Evolutionary conservation across 2,329 filamentous ascomycete species (phyloP).

Genomic region (Pseudonectria buxi): DNA sequence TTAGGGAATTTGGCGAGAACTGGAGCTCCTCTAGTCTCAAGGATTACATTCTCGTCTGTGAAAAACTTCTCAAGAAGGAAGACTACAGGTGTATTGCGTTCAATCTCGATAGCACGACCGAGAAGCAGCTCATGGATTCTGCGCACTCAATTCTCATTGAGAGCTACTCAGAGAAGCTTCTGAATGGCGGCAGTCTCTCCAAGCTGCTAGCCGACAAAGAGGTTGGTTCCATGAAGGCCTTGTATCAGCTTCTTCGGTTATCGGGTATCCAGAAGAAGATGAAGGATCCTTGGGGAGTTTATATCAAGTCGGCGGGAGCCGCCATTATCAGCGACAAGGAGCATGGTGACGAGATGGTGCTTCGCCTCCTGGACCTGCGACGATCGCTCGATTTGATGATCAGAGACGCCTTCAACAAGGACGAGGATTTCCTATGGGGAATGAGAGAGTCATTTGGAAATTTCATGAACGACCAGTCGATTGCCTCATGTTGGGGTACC

Average conservation of each 20-base stretch:
- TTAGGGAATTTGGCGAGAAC: slow-evolving; percentile 61
- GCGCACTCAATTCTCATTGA: slow-evolving; percentile 69
- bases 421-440: slow-evolving; percentile 70
- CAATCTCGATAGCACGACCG: slow-evolving; percentile 76
- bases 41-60: slow-evolving; percentile 66
- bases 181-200: slow-evolving; percentile 60
- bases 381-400: slow-evolving; percentile 70
- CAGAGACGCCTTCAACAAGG: slow-evolving; percentile 66
- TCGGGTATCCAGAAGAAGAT: slow-evolving; percentile 64
- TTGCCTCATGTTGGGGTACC: slow-evolving; percentile 64
- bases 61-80: slow-evolving; percentile 64
- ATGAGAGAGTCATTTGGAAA: slow-evolving; percentile 79
- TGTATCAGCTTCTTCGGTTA: slow-evolving; percentile 72
- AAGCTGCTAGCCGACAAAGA: slow-evolving; percentile 67
- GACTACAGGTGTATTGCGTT: slow-evolving; percentile 70
- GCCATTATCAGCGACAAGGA: slow-evolving; percentile 74
- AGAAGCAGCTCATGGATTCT: slow-evolving; percentile 64
- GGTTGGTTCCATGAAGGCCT: slow-evolving; percentile 60
- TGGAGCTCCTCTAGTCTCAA: slow-evolving; percentile 60
- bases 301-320: slow-evolving; percentile 70
- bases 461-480: slow-evolving; percentile 88
- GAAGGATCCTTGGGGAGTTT: slow-evolving; percentile 66
- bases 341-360: slow-evolving; percentile 77
- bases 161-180: slow-evolving; percentile 57
- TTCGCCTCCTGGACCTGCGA: slow-evolving; percentile 75